These are phyloP conservation scores for Chaetoscypha palmicola DNA, from an alignment of 2,329 filamentous ascomycete species.

Conservation along the genomic window DNA sequence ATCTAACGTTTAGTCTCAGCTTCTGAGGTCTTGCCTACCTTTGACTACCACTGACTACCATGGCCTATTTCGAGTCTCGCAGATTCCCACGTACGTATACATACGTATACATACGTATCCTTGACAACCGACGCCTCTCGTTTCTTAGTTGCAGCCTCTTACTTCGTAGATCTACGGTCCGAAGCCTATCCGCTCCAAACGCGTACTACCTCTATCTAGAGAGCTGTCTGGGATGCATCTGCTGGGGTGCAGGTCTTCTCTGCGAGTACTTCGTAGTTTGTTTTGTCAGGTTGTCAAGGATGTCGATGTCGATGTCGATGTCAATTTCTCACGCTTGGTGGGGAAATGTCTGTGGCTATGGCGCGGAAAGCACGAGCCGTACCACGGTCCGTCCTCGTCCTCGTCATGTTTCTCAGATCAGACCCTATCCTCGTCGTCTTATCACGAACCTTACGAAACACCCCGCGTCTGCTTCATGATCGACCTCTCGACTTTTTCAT, in stretches of 20 bases:
- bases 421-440: not conserved
- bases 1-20: no score
- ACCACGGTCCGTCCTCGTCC: not conserved
- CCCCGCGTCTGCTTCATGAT: not conserved
- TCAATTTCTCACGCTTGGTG: not conserved
- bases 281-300: not conserved
- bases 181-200: no score
- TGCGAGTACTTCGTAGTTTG: not conserved
- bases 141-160: no score
- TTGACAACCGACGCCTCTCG: no score
- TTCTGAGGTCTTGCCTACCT: no score
- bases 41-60: no score
- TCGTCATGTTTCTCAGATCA: not conserved
- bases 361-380: not conserved
- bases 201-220: not conserved
- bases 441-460: not conserved
- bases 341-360: no score
- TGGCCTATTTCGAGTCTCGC: no score
- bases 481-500: not conserved
- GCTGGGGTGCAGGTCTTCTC: not conserved
- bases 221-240: not conserved
- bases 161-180: no score
- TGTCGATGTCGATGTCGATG: not conserved
- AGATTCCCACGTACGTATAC: no score
- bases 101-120: no score